Percentiles rank a stretch among this genome's conserved stretches.
Conservation (phyloP, 1,284 basidiomycete genomes). For the Inonotus hispidus region DNA sequence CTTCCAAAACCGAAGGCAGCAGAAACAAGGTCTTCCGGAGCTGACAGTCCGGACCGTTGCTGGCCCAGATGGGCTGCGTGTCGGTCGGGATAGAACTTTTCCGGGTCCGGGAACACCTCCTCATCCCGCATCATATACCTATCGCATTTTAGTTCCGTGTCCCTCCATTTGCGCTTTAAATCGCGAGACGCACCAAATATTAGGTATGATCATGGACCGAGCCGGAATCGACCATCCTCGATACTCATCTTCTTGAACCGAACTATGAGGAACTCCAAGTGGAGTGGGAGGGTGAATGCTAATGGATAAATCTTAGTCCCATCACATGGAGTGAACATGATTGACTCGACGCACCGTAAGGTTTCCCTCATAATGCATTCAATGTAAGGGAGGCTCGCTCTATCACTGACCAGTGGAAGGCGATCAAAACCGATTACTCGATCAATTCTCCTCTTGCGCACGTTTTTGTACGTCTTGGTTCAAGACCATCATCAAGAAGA, state of each 20-base stretch:
- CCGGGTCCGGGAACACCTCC: conserved; percentile 6
- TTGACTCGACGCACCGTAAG: conserved; percentile 20
- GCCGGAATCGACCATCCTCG: conserved; percentile 13
- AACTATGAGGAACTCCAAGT: conserved; percentile 4
- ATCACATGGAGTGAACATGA: background rate
- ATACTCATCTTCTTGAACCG: conserved; percentile 8
- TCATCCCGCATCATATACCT: conserved; percentile 19
- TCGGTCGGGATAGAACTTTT: conserved; percentile 11
- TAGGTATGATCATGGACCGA: conserved; percentile 13
- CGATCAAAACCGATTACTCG: conserved; percentile 16
- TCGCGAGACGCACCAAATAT: conserved; percentile 16
- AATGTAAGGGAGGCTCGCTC: conserved; percentile 25
- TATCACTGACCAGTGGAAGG: conserved; percentile 26
- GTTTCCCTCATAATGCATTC: conserved; percentile 28
- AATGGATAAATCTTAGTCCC: background rate
- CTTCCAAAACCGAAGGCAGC: conserved; percentile 3
- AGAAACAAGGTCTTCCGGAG: background rate
- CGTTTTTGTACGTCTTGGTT: conserved; percentile 5
- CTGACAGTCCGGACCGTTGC: background rate
- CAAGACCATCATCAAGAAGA: conserved; percentile 12
- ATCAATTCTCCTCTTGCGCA: conserved; percentile 15
- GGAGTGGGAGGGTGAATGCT: background rate
- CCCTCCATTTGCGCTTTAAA: background rate
- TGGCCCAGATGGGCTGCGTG: background rate
- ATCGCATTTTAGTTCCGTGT: background rate